phyloP scores from a whole-genome alignment of 164 flowering plant genomes.

The Cinnamomum chago region DNA sequence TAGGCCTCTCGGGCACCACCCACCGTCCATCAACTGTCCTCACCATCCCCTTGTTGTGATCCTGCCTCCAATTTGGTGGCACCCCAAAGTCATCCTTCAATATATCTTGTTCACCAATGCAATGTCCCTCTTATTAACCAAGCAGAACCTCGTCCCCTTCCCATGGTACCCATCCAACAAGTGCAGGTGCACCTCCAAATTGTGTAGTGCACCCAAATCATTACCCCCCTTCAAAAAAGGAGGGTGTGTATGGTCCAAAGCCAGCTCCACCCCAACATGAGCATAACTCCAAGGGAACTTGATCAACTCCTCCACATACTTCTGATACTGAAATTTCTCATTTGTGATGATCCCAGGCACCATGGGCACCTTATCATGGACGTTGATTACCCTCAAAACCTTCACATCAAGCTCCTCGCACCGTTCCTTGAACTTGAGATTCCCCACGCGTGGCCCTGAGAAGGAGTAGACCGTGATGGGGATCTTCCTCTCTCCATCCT shows the following conservation, averaged over 20 bases:
- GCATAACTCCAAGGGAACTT: slow-evolving; percentile 80
- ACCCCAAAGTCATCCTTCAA: slow-evolving; percentile 49
- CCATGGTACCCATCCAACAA: slow-evolving; percentile 71
- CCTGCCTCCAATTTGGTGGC: slow-evolving; percentile 76
- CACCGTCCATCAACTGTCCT: slow-evolving; percentile 60
- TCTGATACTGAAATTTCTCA: slow-evolving; percentile 50
- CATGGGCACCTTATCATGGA: slow-evolving; percentile 69
- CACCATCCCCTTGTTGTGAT: slow-evolving; percentile 82
- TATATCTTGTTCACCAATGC: slow-evolving; percentile 70
- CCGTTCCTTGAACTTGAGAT: slow-evolving; percentile 58
- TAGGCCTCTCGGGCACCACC: slow-evolving; percentile 60
- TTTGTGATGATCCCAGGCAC: slow-evolving; percentile 73
- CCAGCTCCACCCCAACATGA: slow-evolving; percentile 68
- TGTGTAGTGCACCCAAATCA: slow-evolving; percentile 47
- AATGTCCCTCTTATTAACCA: slow-evolving; percentile 47
- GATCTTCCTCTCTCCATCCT: slow-evolving; percentile 7
- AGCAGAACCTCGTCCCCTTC: slow-evolving; percentile 26
- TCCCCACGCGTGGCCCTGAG: slow-evolving; percentile 79
- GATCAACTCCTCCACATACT: slow-evolving; percentile 36
- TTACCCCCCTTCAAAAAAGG: slow-evolving; percentile 40
- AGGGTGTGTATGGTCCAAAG: slow-evolving; percentile 46
- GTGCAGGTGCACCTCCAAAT: slow-evolving; percentile 63
- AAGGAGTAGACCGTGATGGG: slow-evolving; percentile 66
- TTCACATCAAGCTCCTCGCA: slow-evolving; percentile 65
- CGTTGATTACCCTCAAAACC: slow-evolving; percentile 57